Evolutionary conservation across 352 stramenopile species (phyloP), one percentile per base, ranked within the genome.

Genomic region (Phytophthora hybrid): DNA sequence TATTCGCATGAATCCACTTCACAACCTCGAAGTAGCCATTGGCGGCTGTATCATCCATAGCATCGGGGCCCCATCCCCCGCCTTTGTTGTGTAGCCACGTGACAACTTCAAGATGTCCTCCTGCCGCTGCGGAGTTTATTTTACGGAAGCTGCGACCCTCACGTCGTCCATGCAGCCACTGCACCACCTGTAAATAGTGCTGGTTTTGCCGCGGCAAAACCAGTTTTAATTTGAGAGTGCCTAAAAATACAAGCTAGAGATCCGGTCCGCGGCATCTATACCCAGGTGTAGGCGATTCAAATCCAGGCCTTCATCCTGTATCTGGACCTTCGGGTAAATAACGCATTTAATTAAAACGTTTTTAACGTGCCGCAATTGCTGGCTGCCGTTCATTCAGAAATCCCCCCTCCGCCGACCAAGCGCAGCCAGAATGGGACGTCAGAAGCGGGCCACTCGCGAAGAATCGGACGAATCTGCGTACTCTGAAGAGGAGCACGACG

Each of bases 161-260:
- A 16, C 37, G 37, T 18, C 5, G 34, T 44, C 37, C 11, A 13
- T 44, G 37, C 11, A 44, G 37, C 37, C 37, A 44, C 6, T 16
- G 6, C 6, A 18, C 37, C 5, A 44, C 37, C 18, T 18, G 11
- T 14, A 44, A 18, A 44, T 44, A n/a, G n/a, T n/a, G n/a, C n/a
- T n/a, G n/a, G 34, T 10, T 44, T 18, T 44, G 37, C 11, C 16
- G 37, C 37, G 16, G 37, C 37, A 4, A 13, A 1, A 16, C 16
- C 37, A 16, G 16, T 41, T 2, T n/a, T n/a, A n/a, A n/a, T n/a
- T n/a, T 31, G 41, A 49, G 16, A 49, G 41, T 49, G 41, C 13
- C 41, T 49, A 49, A 19, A 49, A 49, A 19, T 49, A 49, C 41
- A 49, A 49, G 18, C 41, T 49, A 49, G 41, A 49, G 41, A 49